Conservation (phyloP, 768 basidiomycete species). For the Imleria badia region DNA sequence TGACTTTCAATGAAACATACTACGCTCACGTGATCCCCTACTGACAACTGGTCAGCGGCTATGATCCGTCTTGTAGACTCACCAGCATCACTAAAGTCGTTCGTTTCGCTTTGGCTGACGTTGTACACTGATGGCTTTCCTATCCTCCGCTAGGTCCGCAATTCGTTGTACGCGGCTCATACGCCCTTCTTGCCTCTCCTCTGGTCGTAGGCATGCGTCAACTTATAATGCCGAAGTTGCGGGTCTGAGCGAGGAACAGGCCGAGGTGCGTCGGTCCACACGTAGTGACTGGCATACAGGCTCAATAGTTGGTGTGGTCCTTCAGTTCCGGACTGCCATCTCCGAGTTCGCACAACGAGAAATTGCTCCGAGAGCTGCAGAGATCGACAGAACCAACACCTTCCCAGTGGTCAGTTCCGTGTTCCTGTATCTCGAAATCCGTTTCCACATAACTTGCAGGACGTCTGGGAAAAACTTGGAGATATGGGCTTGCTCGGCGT, state of each 20-base stretch:
- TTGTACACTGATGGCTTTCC: slow-evolving; percentile 10
- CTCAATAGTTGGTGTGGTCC: background rate
- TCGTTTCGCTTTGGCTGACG: background rate
- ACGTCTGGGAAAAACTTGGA: slow-evolving; percentile 87
- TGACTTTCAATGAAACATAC: too few species aligned
- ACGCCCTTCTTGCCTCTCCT: background rate
- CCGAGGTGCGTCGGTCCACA: slow-evolving; percentile 52
- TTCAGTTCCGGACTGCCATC: slow-evolving; percentile 79
- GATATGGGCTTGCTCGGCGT: slow-evolving; percentile 90
- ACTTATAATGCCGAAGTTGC: slow-evolving; percentile 74
- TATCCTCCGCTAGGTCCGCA: slow-evolving; percentile 13
- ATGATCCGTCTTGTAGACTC: slow-evolving; percentile 13
- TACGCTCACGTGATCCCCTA: slow-evolving; percentile 8
- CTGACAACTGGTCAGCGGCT: slow-evolving; percentile 1
- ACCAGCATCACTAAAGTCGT: background rate
- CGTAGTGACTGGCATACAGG: background rate
- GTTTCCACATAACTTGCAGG: slow-evolving; percentile 42
- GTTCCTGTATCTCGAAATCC: background rate
- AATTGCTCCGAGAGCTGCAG: slow-evolving; percentile 80
- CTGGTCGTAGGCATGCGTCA: slow-evolving; percentile 32
- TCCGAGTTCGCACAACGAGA: slow-evolving; percentile 79
- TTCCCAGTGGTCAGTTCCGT: slow-evolving; percentile 62
- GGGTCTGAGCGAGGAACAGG: slow-evolving; percentile 77
- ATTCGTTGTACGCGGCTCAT: background rate
- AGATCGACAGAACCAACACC: slow-evolving; percentile 82